A percentile compares a stretch with the other conserved stretches of the same genome.
Evolutionary conservation across 495 filamentous ascomycete species (phyloP).

Genomic region (Cenococcum geophilum): DNA sequence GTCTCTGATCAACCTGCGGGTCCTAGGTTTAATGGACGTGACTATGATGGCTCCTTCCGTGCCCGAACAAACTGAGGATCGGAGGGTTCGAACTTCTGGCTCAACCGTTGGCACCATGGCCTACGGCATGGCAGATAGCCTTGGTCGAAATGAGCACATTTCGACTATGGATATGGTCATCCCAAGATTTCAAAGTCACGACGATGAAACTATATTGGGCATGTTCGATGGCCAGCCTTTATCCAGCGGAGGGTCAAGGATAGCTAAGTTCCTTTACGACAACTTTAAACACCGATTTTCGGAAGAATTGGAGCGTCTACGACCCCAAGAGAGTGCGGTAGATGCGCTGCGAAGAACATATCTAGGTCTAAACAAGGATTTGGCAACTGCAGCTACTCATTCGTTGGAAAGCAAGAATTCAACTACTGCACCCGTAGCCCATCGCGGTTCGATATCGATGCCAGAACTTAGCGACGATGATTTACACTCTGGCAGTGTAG

Average conservation of each 20-base stretch:
- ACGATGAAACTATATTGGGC: slow-evolving; percentile 82
- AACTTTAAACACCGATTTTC: slow-evolving; percentile 80
- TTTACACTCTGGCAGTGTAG: slow-evolving; percentile 79
- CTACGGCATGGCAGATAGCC: slow-evolving; percentile 97
- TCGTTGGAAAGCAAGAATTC: slow-evolving; percentile 61
- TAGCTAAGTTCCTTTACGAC: slow-evolving; percentile 94
- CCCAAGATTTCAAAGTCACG: slow-evolving; percentile 82
- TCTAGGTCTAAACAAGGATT: slow-evolving; percentile 83
- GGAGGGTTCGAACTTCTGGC: slow-evolving; percentile 90
- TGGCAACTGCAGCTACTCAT: slow-evolving; percentile 79
- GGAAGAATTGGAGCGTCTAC: slow-evolving; percentile 69
- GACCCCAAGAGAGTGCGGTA: slow-evolving; percentile 60
- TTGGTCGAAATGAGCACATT: slow-evolving; percentile 87
- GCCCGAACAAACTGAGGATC: slow-evolving; percentile 91
- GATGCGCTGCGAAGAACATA: slow-evolving; percentile 86
- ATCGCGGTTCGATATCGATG: slow-evolving; percentile 63
- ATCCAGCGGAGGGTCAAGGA: slow-evolving; percentile 81
- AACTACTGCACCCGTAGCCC: slow-evolving; percentile 45
- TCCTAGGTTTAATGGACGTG: slow-evolving; percentile 96
- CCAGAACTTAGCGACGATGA: slow-evolving; percentile 78
- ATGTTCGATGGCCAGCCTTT: slow-evolving; percentile 90
- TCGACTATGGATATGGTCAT: slow-evolving; percentile 98
- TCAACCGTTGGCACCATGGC: slow-evolving; percentile 79
- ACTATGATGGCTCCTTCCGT: slow-evolving; percentile 88
- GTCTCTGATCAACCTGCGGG: slow-evolving; percentile 73